phyloP scores from a whole-genome alignment of 495 filamentous ascomycete genomes.

The Aspergillus conjunctus region DNA sequence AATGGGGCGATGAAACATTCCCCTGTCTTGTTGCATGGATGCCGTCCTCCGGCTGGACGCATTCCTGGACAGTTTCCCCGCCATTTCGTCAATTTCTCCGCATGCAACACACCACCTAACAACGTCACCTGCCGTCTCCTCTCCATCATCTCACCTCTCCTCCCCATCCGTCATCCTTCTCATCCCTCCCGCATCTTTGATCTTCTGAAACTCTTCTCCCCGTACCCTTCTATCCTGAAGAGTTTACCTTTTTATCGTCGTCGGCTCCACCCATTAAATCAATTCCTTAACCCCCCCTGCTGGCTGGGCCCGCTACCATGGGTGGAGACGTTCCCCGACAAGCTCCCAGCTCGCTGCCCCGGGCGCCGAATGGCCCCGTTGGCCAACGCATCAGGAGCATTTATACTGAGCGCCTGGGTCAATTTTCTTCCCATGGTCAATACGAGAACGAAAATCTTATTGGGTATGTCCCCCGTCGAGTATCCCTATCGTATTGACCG shows the following conservation, averaged over 20 bases:
- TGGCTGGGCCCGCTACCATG: slow-evolving; percentile 35
- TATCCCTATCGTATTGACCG: background rate
- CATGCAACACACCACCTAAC: slow-evolving; percentile 4
- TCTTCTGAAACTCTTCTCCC: background rate
- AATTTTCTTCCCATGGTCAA: slow-evolving; percentile 80
- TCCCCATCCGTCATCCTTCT: slow-evolving; percentile 10
- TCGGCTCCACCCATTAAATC: slow-evolving; percentile 12
- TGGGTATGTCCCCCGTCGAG: slow-evolving; percentile 45
- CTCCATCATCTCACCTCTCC: slow-evolving; percentile 6
- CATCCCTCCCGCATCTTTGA: slow-evolving; percentile 3
- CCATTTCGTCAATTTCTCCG: slow-evolving; percentile 11
- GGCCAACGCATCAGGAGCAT: slow-evolving; percentile 86
- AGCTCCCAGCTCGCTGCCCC: slow-evolving; percentile 55
- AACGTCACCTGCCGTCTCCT: slow-evolving; percentile 16
- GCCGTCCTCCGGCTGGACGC: background rate
- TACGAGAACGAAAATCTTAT: slow-evolving; percentile 78
- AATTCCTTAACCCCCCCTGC: slow-evolving; percentile 5
- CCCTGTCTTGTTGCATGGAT: slow-evolving; percentile 4
- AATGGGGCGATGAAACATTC: background rate
- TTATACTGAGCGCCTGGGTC: slow-evolving; percentile 79
- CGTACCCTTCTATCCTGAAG: background rate
- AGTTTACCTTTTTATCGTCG: slow-evolving; percentile 15
- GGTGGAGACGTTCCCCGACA: slow-evolving; percentile 49
- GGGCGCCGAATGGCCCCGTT: slow-evolving; percentile 60
- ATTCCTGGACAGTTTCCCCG: slow-evolving; percentile 17